A percentile compares a stretch with the other conserved stretches of the same genome.
Evolutionary conservation across 768 basidiomycete species (phyloP).

Genomic region (Suillus variegatus): DNA sequence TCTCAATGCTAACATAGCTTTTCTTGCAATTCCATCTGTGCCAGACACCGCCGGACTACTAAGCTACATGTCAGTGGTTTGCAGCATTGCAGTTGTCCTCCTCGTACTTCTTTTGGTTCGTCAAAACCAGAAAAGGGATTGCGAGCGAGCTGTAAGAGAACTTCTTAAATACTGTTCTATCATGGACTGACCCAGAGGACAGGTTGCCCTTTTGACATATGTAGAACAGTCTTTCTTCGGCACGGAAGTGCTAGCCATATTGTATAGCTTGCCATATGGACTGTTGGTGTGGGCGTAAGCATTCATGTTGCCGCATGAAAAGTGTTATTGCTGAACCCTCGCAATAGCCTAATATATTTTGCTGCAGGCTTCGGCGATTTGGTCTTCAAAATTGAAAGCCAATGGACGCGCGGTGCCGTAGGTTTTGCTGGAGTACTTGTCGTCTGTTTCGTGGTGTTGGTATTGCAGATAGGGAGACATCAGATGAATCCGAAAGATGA

Average conservation of each 20-base stretch:
- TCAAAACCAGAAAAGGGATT: conserved; percentile 32
- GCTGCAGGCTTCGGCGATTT: background rate
- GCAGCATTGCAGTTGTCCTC: conserved; percentile 36
- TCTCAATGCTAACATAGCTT: conserved; percentile 52
- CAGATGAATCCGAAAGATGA: background rate
- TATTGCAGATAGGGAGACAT: background rate
- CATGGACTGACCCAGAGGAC: background rate
- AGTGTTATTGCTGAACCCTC: background rate
- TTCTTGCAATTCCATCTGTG: conserved; percentile 42
- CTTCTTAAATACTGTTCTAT: conserved; percentile 3
- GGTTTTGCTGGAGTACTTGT: background rate
- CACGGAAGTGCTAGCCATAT: conserved; percentile 30
- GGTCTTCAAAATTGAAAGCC: background rate
- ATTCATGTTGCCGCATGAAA: background rate
- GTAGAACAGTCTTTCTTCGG: conserved; percentile 11
- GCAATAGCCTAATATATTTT: background rate
- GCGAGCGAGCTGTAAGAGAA: conserved; percentile 24
- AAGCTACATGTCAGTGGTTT: conserved; percentile 39
- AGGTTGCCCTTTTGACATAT: background rate
- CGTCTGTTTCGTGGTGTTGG: background rate
- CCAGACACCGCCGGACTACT: conserved; percentile 32
- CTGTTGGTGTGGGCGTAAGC: conserved; percentile 32
- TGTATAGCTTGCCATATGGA: conserved; percentile 35
- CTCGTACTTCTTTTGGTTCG: conserved; percentile 38
- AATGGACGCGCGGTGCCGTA: background rate